Evolutionary conservation across 495 filamentous ascomycete species (phyloP).

Genomic region (Barbatosphaeria neglecta): DNA sequence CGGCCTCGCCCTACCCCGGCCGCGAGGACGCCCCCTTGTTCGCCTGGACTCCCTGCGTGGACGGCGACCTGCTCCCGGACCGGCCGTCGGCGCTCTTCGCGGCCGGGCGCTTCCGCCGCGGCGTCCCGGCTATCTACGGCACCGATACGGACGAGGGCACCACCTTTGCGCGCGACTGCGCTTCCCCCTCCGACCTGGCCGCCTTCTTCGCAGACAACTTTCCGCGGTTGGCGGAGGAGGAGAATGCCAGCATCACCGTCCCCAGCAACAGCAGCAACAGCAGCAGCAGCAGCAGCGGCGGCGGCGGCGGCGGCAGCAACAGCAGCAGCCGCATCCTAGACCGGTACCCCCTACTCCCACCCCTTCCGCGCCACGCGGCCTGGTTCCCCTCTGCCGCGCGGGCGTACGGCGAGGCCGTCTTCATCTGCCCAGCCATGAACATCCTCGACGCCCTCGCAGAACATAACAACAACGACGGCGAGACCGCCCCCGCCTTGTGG

Average conservation of each 20-base stretch:
- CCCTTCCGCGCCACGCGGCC: conserved; percentile 14
- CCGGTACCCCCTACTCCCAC: conserved; percentile 11
- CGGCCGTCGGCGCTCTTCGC: conserved; percentile 17
- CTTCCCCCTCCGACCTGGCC: conserved; percentile 29
- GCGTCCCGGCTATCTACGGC: conserved; percentile 22
- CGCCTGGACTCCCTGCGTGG: conserved; percentile 49
- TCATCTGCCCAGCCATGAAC: conserved; percentile 45
- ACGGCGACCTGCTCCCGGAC: conserved; percentile 43
- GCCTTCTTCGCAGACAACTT: conserved; percentile 37
- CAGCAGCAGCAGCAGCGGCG: conserved; percentile 30
- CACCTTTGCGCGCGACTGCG: conserved; percentile 35
- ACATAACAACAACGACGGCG: conserved; percentile 4
- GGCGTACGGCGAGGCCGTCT: conserved; percentile 51
- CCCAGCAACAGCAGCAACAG: conserved; percentile 31
- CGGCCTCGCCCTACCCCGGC: conserved; percentile 30
- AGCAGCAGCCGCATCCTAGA: conserved; percentile 32
- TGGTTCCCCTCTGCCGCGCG: conserved; percentile 34
- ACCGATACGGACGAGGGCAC: conserved; percentile 43
- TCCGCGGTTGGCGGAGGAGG: conserved; percentile 32
- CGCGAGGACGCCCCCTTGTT: conserved; percentile 31
- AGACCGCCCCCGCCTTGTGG: conserved; percentile 13
- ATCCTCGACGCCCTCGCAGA: conserved; percentile 14
- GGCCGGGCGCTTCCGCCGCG: conserved; percentile 12
- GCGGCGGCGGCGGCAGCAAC: no score
- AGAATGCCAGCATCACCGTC: no score